phyloP scores from a whole-genome alignment of 192 early-diverging fungal genomes.

The Coemansia sp. region DNA sequence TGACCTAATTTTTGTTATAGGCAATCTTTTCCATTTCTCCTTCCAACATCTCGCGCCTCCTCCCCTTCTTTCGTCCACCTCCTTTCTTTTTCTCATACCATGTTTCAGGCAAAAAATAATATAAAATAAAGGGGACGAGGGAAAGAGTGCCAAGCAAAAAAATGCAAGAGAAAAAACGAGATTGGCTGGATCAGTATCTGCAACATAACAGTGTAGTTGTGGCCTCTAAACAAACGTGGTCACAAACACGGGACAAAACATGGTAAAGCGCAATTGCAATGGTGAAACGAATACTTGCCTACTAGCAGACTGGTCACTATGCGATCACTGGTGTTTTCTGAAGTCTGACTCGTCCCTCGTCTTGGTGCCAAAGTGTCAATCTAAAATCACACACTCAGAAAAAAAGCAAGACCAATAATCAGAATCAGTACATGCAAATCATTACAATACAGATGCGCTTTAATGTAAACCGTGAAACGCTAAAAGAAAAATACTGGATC shows the following conservation, averaged over 20 bases:
- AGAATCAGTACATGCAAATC: too few species aligned
- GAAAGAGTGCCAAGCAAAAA: background rate
- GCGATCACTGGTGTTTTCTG: constrained; percentile 81
- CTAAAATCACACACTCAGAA: constrained; percentile 36
- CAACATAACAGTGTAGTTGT: background rate
- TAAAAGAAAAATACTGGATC: too few species aligned
- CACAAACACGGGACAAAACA: background rate
- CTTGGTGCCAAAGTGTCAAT: constrained; percentile 79
- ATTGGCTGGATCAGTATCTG: background rate
- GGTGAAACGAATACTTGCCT: constrained; percentile 25
- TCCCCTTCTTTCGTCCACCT: background rate
- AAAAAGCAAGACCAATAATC: background rate
- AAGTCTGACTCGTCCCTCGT: constrained; percentile 66
- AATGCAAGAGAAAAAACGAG: too few species aligned
- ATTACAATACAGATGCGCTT: too few species aligned
- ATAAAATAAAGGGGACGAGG: background rate
- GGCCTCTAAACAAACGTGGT: background rate
- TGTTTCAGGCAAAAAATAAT: background rate
- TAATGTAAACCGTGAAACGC: too few species aligned
- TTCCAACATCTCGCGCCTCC: background rate
- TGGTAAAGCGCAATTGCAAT: background rate
- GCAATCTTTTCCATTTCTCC: background rate
- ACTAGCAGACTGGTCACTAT: constrained; percentile 84
- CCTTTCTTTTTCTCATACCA: background rate
- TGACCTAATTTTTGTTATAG: background rate